Percentiles rank a stretch among this genome's conserved stretches.
phyloP scores from a whole-genome alignment of 495 filamentous ascomycete genomes.

The Neurospora sp. region DNA sequence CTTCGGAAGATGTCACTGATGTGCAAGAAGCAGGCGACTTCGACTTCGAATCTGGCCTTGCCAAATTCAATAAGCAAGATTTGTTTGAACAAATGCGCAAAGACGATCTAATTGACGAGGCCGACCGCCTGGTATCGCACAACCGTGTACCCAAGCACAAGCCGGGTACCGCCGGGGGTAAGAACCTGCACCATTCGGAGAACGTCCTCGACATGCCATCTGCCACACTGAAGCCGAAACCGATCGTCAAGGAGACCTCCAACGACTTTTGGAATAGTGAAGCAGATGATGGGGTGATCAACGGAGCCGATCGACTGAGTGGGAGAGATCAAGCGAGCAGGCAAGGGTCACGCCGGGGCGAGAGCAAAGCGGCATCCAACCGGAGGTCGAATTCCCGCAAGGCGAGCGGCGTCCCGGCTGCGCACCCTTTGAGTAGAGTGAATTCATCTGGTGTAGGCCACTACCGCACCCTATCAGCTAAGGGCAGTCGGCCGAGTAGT shows the following conservation, averaged over 20 bases:
- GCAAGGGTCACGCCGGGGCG: slow-evolving; percentile 38
- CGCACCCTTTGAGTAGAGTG: slow-evolving; percentile 28
- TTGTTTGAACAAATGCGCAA: slow-evolving; percentile 82
- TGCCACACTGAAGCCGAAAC: slow-evolving; percentile 19
- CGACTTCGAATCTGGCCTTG: slow-evolving; percentile 77
- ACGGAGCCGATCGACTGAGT: slow-evolving; percentile 37
- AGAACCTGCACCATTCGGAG: slow-evolving; percentile 85
- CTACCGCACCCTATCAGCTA: slow-evolving; percentile 15
- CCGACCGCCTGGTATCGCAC: slow-evolving; percentile 78
- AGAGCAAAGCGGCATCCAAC: slow-evolving; percentile 32
- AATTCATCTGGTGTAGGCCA: slow-evolving; percentile 35
- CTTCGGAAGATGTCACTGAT: slow-evolving; percentile 91
- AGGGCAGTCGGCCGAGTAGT: slow-evolving; percentile 25
- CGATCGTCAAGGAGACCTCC: slow-evolving; percentile 28
- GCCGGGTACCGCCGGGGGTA: slow-evolving; percentile 70
- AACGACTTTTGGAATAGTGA: slow-evolving; percentile 58
- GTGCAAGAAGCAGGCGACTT: slow-evolving; percentile 94
- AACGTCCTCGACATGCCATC: slow-evolving; percentile 67
- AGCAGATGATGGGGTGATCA: slow-evolving; percentile 46
- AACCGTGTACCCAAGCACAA: slow-evolving; percentile 64
- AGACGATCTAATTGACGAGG: slow-evolving; percentile 79
- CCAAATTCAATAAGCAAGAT: slow-evolving; percentile 85
- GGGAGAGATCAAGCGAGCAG: slow-evolving; percentile 31
- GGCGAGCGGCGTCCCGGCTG: slow-evolving; percentile 38
- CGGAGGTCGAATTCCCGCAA: slow-evolving; percentile 52